Evolutionary conservation across 331 rosid genomes (phyloP), one percentile per base, ranked within the genome.

Genomic region (Prunus yedoensis): DNA sequence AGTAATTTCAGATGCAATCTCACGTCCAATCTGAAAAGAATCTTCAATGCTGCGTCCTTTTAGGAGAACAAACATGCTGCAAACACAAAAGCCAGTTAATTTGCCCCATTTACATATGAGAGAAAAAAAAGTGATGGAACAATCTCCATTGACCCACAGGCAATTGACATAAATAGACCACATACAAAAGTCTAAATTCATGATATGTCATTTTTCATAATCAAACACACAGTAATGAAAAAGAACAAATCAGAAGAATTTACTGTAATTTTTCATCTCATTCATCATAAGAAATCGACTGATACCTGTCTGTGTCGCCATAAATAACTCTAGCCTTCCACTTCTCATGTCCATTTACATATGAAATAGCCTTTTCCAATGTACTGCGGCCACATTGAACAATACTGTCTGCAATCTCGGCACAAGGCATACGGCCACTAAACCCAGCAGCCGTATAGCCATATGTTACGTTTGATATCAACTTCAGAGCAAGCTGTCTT

Each of bases 401-500:
- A 61, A 94, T 91, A 84, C 95, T 91, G 84, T 94, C 98, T 18
- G 98, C 98, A 82, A 94, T 92, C 85, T 94, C 98, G 20, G 96
- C 97, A 85, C 96, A 94, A 81, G 98, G 98, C 98, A 94, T 94
- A 74, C 98, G 97, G 51, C 98, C 98, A 73, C 97, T 91, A 81
- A 94, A 94, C 68, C 98, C 98, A 78, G 98, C 98, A 79, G 98
- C 98, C 47, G 97, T 89, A 78, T 94, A 94, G 71, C 98, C 98
- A 81, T 94, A 94, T 2, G 96, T 94, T 72, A 94, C 97, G 70
- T 94, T 94, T 64, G 98, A 87, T 81, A 94, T 94, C 79, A 94
- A 89, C 88, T 94, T 94, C 90, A 94, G 78, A 51, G 97, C 97
- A 79, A 94, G 95, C 83, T 94, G 98, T 69, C 98, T 86, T n/a